These are phyloP conservation scores for Porphyra umbilicalis DNA, from an alignment of 31 red algal genomes.

Conservation along the genomic window DNA sequence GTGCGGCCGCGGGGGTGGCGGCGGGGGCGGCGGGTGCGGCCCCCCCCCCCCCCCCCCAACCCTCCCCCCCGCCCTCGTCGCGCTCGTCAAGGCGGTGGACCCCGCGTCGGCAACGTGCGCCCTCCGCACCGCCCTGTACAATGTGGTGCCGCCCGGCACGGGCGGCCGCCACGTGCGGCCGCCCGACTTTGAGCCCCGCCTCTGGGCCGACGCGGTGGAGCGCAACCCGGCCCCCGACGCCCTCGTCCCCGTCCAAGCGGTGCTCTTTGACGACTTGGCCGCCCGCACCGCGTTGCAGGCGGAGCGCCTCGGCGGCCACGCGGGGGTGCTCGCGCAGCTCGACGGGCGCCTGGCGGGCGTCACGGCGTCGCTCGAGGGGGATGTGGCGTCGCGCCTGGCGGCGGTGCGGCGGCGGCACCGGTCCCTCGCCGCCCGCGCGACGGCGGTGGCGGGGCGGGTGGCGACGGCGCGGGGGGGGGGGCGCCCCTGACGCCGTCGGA, in stretches of 20 bases:
- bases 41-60: background rate
- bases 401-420: constrained; percentile 55
- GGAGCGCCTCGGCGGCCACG: constrained; percentile 37
- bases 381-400: constrained; percentile 35
- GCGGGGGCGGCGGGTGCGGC: background rate
- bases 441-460: constrained; percentile 35
- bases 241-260: constrained; percentile 66
- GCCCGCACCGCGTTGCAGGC: constrained; percentile 20
- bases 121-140: constrained; percentile 63
- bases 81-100: constrained; percentile 40
- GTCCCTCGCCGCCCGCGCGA: constrained; percentile 35
- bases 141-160: constrained; percentile 31
- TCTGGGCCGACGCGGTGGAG: constrained; percentile 45
- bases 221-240: constrained; percentile 56
- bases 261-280: constrained; percentile 61
- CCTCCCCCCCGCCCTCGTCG: constrained; percentile 27
- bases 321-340: constrained; percentile 12
- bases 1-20: background rate
- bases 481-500: constrained; percentile 19
- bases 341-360: constrained; percentile 22
- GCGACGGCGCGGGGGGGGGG: constrained; percentile 12
- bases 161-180: constrained; percentile 29
- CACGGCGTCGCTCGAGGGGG: constrained; percentile 15
- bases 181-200: constrained; percentile 26
- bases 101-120: constrained; percentile 27